A percentile compares a stretch with the other conserved stretches of the same genome.
Evolutionary conservation across 2,329 filamentous ascomycete genomes (phyloP).

Genomic region (Fusarium austroafricanum): DNA sequence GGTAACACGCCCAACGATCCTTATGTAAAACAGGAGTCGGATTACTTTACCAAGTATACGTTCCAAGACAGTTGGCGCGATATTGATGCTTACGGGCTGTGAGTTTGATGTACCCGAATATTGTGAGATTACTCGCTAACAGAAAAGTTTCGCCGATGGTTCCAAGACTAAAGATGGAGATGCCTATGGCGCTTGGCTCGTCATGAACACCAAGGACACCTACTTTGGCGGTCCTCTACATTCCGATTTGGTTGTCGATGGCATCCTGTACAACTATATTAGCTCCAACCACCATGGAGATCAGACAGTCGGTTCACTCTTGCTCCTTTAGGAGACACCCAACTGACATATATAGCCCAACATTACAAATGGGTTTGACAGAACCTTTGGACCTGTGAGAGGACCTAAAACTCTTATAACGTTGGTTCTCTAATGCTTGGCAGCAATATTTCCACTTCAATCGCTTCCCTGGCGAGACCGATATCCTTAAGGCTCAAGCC

Average conservation of each 20-base stretch:
- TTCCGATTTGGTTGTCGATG: conserved; percentile 72
- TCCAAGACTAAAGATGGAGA: conserved; percentile 59
- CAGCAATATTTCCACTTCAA: conserved; percentile 72
- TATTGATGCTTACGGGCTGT: conserved; percentile 66
- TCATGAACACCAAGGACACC: conserved; percentile 73
- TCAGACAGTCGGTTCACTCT: conserved; percentile 53
- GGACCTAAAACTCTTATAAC: neutral
- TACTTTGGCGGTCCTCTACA: conserved; percentile 72
- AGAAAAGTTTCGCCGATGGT: conserved; percentile 50
- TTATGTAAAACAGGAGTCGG: conserved; percentile 66
- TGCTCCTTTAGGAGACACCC: fast-evolving
- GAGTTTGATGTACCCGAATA: neutral
- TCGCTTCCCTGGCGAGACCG: conserved; percentile 58
- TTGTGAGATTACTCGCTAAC: conserved; percentile 5
- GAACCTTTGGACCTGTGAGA: conserved; percentile 68
- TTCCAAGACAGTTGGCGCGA: conserved; percentile 69
- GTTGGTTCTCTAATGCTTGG: neutral
- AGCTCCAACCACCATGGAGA: conserved; percentile 73
- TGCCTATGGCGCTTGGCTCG: conserved; percentile 70
- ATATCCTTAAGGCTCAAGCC: conserved; percentile 60
- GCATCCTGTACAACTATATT: conserved; percentile 73
- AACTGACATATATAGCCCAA: conserved; percentile 57
- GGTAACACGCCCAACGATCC: conserved; percentile 64
- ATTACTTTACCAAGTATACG: conserved; percentile 76
- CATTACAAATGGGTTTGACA: conserved; percentile 72